A percentile compares a stretch with the other conserved stretches of the same genome.
Conservation (phyloP, 1,284 basidiomycete genomes). For the Puccinia triticina region DNA sequence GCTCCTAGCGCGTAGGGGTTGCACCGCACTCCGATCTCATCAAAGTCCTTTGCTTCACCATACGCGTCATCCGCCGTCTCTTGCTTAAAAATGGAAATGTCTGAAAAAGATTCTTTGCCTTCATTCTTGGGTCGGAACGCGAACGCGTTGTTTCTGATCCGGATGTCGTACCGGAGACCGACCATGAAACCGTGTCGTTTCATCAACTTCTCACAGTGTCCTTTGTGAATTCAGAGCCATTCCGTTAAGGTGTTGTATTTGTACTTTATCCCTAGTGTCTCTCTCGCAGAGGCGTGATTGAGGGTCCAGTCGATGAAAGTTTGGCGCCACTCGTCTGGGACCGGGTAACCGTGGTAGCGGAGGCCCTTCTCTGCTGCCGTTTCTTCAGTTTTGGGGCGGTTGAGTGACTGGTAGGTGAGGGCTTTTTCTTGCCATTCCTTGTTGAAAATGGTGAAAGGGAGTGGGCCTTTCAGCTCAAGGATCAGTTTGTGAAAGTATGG, state of each 20-base stretch:
- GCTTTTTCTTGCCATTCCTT: slow-evolving; percentile 20
- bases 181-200: neutral
- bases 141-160: too few relatives aligned
- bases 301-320: neutral
- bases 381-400: neutral
- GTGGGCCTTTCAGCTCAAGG: neutral
- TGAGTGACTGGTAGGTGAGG: too few relatives aligned
- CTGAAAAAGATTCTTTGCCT: too few relatives aligned
- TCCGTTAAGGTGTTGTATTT: neutral
- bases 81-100: too few relatives aligned
- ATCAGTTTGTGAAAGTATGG: neutral
- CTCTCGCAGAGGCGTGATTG: neutral
- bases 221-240: neutral
- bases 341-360: neutral
- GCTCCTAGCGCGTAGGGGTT: slow-evolving; percentile 7
- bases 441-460: too few relatives aligned
- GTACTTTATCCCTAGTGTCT: neutral
- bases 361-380: neutral
- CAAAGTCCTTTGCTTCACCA: too few relatives aligned
- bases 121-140: too few relatives aligned
- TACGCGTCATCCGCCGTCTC: too few relatives aligned
- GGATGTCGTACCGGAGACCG: too few relatives aligned
- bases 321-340: neutral
- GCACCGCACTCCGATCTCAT: neutral
- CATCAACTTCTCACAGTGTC: neutral